Evolutionary conservation across 139 green algal genomes (phyloP), one percentile per base, ranked within the genome.

Genomic region (Picochlorum sp.): DNA sequence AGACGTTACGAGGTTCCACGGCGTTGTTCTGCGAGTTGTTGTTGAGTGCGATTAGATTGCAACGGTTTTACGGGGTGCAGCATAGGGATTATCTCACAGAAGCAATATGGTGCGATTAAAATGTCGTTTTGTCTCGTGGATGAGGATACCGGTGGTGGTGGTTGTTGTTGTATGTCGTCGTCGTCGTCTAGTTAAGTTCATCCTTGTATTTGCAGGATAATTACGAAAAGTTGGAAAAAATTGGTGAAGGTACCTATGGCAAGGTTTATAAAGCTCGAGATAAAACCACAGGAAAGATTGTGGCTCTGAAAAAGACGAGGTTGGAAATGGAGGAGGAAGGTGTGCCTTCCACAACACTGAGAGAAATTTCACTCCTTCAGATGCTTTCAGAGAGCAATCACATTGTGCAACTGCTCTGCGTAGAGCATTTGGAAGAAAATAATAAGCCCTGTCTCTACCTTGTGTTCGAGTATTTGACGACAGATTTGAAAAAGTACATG

Each of bases 401-500:
- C 71, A 83, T 95, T 24, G 88, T 95, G 60, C 94, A 92, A 85
- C 78, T 98, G 47, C 81, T 97, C 8, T 86, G 67, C 49, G 92
- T 97, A 8, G 91, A 98, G 81, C 93, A 98, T 70, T 74, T 93
- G 4, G 89, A 97, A 69, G 93, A 98, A 80, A 87, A 96, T 61
- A 80, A 73, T 69, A 97, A 96, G 80, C 84, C 91, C 11, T 92
- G 94, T 61, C 77, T 98, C 10, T 98, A 98, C 77, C 75, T 98
- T 76, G 93, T 98, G 2, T 98, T 98, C 72, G 93, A 98, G 72
- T 97, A 92, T 73, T 81, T 97, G 9, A 86, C 86, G 63, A 95
- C 89, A n/a, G 93, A 98, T 76, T 81, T 98, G 15, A 98, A 98
- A 79, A 95, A 96, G 73, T 96, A 86, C 78, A 98, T 98, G 93